Evolutionary conservation across 2,329 filamentous ascomycete genomes (phyloP), one percentile per base, ranked within the genome.

Genomic region (Sporothrix globosa): DNA sequence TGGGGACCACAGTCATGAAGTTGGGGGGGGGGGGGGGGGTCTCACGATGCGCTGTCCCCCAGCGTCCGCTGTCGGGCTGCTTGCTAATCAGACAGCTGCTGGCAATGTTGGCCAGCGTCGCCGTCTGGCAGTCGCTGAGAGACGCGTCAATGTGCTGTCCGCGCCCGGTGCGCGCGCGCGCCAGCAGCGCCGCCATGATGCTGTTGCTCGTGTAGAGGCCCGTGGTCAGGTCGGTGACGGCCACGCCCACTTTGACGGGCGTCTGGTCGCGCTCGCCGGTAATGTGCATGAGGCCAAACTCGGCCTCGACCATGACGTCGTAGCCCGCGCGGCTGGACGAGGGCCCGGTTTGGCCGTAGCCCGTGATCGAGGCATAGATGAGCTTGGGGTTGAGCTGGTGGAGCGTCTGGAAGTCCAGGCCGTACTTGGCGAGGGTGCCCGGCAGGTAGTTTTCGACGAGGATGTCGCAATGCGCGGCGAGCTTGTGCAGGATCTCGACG

Each of bases 281-380:
- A 76, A 99, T 98, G 81, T 99, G 96, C 96, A 99, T 99, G 70
- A 99, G 82, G 0, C 96, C 96, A 82, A 99, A 94, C 79, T 98
- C 96, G 72, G 96, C 96, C 83, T 99, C 96, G 13, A 99, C 95
- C 95, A 99, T 99, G 75, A 99, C 96, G 80, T 99, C 96, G 84
- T 99, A 99, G 4, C 96, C 96, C 3, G 96, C 93, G 17, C 96
- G 87, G 73, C 89, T 87, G 6, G 90, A 88, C 80, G 97, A 97
- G 0, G 96, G 96, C 0, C 96, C 96, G 0, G 92, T 97, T 79
- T 99, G 96, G 2, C 96, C 96, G 77, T 98, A 99, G 0, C 96
- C 96, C 0, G 96, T 99, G 76, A 99, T 97, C 75, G 93, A 97
- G 17, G 95, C 93, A 78, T 99, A 99, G 75, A 99, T 92, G 61